Evolutionary conservation across 805 yeast genomes (phyloP).

Genomic region (Cephaloascus albidus): DNA sequence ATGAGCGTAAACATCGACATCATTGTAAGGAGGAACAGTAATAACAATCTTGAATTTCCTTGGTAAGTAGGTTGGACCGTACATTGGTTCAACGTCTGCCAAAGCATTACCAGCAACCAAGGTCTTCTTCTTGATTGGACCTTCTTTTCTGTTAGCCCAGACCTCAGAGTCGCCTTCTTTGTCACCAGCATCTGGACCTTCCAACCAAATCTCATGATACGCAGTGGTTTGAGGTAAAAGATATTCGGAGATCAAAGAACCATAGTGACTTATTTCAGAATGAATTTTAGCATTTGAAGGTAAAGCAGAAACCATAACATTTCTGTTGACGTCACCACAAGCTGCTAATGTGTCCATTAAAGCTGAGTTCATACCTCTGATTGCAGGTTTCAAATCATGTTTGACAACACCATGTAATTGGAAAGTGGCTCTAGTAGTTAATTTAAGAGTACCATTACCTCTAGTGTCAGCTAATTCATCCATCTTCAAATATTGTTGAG

Average conservation of each 20-base stretch:
- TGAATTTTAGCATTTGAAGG: conserved; percentile 82
- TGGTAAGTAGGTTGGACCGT: conserved; percentile 82
- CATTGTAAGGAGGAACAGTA: conserved; percentile 93
- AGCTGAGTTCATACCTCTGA: conserved; percentile 85
- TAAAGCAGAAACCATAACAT: conserved; percentile 86
- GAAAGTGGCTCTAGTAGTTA: conserved; percentile 95
- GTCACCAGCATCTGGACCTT: conserved; percentile 72
- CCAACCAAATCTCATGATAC: conserved; percentile 94
- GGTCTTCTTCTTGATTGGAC: conserved; percentile 74
- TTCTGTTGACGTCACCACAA: conserved; percentile 97
- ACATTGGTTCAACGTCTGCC: conserved; percentile 77
- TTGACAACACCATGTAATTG: conserved; percentile 93
- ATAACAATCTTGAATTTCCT: conserved; percentile 93
- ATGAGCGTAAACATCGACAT: conserved; percentile 93
- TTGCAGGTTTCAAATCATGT: conserved; percentile 79
- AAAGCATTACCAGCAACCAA: conserved; percentile 81
- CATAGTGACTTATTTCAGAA: conserved; percentile 55
- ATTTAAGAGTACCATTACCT: conserved; percentile 89
- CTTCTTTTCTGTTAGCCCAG: conserved; percentile 60
- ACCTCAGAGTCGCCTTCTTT: conserved; percentile 52
- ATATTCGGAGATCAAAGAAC: conserved; percentile 65
- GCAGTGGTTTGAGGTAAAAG: conserved; percentile 89
- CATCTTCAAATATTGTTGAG: conserved; percentile 80
- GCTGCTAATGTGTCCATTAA: conserved; percentile 95
- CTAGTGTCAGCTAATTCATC: conserved; percentile 73